A percentile compares a stretch with the other conserved stretches of the same genome.
These are phyloP conservation scores for Telopea speciosissima DNA, from an alignment of 177 flowering plant species.

Conservation along the genomic window DNA sequence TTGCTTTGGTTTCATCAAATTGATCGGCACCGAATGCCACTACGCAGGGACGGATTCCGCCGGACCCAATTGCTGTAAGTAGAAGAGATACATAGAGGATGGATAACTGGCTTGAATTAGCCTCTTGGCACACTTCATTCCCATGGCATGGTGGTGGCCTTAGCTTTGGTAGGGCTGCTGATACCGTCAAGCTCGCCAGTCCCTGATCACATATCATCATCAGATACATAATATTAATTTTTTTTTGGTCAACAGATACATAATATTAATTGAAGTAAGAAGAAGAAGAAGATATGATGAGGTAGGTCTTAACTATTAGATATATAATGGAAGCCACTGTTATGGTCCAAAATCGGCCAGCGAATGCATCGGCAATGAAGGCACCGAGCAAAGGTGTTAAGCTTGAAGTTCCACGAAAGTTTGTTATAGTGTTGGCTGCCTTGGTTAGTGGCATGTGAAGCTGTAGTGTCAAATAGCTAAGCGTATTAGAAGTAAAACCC, in stretches of 20 bases:
- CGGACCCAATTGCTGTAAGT: conserved; percentile 70
- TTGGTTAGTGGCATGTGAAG: conserved; percentile 78
- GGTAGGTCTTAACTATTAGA: conserved; percentile 58
- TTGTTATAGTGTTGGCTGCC: conserved; percentile 90
- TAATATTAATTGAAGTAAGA: too few species aligned
- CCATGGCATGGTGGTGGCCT: conserved; percentile 67
- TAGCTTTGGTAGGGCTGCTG: conserved; percentile 65
- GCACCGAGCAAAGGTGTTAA: conserved; percentile 89
- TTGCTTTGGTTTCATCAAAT: conserved; percentile 64
- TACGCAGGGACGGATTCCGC: conserved; percentile 93
- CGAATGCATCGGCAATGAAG: conserved; percentile 72
- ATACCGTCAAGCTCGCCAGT: conserved; percentile 61
- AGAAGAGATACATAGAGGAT: conserved; percentile 61
- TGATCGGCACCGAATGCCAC: conserved; percentile 96
- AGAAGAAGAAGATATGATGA: not conserved
- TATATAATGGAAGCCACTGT: conserved; percentile 74
- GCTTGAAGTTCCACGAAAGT: conserved; percentile 79
- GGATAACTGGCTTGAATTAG: conserved; percentile 49
- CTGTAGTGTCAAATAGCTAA: conserved; percentile 70
- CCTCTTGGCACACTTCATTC: conserved; percentile 46
- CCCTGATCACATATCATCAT: conserved; percentile 42
- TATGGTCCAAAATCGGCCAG: conserved; percentile 88
- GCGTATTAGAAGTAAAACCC: conserved; percentile 78
- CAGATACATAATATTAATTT: too few species aligned
- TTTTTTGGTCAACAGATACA: too few species aligned